Evolutionary conservation across 2,329 filamentous ascomycete genomes (phyloP).

Genomic region (Albifimbria verrucaria): DNA sequence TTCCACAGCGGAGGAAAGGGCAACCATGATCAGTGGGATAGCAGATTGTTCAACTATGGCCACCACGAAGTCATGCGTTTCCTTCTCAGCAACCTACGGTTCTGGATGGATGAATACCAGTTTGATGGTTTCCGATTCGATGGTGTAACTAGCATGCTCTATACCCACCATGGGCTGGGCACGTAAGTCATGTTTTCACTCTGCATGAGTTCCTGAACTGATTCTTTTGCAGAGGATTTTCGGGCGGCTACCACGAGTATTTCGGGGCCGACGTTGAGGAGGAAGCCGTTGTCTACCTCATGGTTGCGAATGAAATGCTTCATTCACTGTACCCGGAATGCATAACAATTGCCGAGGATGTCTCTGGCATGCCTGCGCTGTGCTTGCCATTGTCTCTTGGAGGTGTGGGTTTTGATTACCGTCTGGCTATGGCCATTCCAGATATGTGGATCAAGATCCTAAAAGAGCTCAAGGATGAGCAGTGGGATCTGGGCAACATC

Average conservation of each 20-base stretch:
- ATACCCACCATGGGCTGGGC: slow-evolving; percentile 92
- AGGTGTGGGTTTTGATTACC: slow-evolving; percentile 94
- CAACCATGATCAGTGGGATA: slow-evolving; percentile 92
- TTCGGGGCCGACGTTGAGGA: slow-evolving; percentile 88
- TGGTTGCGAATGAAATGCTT: slow-evolving; percentile 94
- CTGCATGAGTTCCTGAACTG: neutral
- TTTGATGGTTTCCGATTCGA: slow-evolving; percentile 99
- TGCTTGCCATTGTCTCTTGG: slow-evolving; percentile 83
- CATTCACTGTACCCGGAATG: slow-evolving; percentile 82
- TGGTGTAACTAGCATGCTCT: slow-evolving; percentile 98
- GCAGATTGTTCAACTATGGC: slow-evolving; percentile 94
- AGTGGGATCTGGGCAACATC: slow-evolving; percentile 88
- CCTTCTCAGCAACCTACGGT: slow-evolving; percentile 88
- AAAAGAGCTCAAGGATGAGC: slow-evolving; percentile 85
- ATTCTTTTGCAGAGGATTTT: slow-evolving; percentile 68
- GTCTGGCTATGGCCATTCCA: slow-evolving; percentile 94
- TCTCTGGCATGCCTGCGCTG: slow-evolving; percentile 97
- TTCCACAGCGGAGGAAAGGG: slow-evolving; percentile 88
- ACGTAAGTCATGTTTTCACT: slow-evolving; percentile 57
- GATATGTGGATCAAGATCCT: slow-evolving; percentile 99
- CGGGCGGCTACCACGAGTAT: slow-evolving; percentile 97
- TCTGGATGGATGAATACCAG: slow-evolving; percentile 98
- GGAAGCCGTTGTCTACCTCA: slow-evolving; percentile 90
- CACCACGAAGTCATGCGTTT: slow-evolving; percentile 94
- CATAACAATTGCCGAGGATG: slow-evolving; percentile 94